Conservation (phyloP, 495 filamentous ascomycete genomes). For the Cryomyces minteri region DNA sequence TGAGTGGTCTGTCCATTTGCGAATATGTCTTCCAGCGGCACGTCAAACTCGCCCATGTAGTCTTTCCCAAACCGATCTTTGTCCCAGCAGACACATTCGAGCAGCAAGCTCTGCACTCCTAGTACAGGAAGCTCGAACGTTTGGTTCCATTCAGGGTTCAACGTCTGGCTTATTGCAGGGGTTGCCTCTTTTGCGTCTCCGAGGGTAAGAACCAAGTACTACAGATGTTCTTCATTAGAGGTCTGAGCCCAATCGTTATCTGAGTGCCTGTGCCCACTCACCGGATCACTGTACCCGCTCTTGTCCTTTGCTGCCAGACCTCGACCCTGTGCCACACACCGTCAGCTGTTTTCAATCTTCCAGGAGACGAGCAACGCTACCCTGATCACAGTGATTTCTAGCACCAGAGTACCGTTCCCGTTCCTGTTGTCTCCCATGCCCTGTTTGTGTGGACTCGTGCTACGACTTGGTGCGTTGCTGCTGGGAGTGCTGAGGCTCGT, state of each 20-base stretch:
- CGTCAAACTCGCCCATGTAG: conserved; percentile 89
- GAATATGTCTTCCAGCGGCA: conserved; percentile 84
- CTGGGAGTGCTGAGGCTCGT: conserved; percentile 10
- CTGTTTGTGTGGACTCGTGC: conserved; percentile 35
- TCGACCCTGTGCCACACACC: conserved; percentile 37
- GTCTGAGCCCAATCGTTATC: neutral
- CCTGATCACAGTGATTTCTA: conserved; percentile 30
- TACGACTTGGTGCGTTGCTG: conserved; percentile 25
- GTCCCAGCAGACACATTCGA: conserved; percentile 93
- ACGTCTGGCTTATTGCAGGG: conserved; percentile 68
- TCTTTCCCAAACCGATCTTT: conserved; percentile 96
- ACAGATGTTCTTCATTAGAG: neutral
- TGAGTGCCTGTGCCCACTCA: conserved; percentile 27
- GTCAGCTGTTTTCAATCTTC: conserved; percentile 18
- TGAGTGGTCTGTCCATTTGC: conserved; percentile 45
- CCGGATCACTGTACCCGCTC: conserved; percentile 85
- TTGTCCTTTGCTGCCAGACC: conserved; percentile 89
- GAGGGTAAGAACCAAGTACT: conserved; percentile 79
- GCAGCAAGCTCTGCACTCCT: conserved; percentile 47
- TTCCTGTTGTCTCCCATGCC: conserved; percentile 18
- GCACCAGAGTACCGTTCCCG: conserved; percentile 25
- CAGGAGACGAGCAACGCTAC: conserved; percentile 17
- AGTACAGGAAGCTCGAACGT: conserved; percentile 67
- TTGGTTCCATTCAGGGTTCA: conserved; percentile 95
- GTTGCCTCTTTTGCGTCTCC: conserved; percentile 78